Conservation (phyloP, 352 stramenopile genomes). For the Phytophthora capsici region DNA sequence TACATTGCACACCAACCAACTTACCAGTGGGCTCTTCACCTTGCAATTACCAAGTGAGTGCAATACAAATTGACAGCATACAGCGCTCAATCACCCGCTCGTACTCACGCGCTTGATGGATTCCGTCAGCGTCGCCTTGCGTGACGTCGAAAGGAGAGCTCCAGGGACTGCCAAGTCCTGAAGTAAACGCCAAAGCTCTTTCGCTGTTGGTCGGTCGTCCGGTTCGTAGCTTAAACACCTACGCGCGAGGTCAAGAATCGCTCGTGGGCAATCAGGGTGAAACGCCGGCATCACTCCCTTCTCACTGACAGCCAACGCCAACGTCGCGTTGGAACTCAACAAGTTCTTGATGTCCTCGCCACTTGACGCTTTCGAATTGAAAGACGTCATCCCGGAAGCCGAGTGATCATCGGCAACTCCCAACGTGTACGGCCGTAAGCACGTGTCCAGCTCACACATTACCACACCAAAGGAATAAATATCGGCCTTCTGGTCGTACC, state of each 20-base stretch:
- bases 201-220: conserved; percentile 50
- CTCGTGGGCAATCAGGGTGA: conserved; percentile 41
- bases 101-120: conserved; percentile 32
- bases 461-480: conserved; percentile 69
- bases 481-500: conserved; percentile 55
- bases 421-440: conserved; percentile 46
- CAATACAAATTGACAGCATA: conserved; percentile 6
- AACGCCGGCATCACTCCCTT: conserved; percentile 45
- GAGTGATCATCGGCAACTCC: conserved; percentile 28
- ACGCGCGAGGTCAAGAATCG: conserved; percentile 38
- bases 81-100: conserved; percentile 14
- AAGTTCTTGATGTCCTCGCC: conserved; percentile 24
- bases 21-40: conserved; percentile 4
- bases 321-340: conserved; percentile 45
- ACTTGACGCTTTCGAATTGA: conserved; percentile 16
- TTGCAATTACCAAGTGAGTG: conserved; percentile 3
- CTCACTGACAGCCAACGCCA: conserved; percentile 54
- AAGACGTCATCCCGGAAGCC: conserved; percentile 38
- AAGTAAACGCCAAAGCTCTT: conserved; percentile 51
- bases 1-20: conserved; percentile 13
- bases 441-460: conserved; percentile 60
- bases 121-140: conserved; percentile 30
- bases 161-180: conserved; percentile 25
- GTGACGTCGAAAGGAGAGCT: conserved; percentile 25
- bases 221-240: conserved; percentile 57